These are phyloP conservation scores for Botrytis byssoidea DNA, from an alignment of 2,329 filamentous ascomycete species.

Conservation along the genomic window DNA sequence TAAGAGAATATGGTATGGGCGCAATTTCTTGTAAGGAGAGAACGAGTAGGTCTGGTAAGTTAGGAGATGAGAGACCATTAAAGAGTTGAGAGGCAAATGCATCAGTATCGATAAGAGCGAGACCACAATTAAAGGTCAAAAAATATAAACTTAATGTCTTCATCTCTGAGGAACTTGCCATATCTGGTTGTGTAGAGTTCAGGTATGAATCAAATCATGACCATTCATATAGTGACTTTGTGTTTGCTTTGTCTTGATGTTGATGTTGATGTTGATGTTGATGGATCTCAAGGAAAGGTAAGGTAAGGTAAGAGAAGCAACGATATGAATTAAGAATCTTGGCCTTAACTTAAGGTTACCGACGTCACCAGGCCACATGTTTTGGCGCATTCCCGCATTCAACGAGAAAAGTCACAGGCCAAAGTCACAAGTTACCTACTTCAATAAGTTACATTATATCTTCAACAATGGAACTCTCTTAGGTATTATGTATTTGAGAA, in stretches of 20 bases:
- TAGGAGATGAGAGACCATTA: slow-evolving; percentile 49
- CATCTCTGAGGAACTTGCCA: slow-evolving; percentile 12
- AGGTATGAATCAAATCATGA: neutral
- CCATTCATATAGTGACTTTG: neutral
- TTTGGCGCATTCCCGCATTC: neutral
- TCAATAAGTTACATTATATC: neutral
- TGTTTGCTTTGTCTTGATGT: neutral
- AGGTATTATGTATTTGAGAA: neutral
- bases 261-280: neutral
- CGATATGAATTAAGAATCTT: neutral
- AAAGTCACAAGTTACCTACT: neutral
- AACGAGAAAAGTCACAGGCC: neutral
- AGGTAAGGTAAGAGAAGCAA: neutral
- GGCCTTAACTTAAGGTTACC: neutral
- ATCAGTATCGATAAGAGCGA: slow-evolving; percentile 64
- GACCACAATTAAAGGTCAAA: slow-evolving; percentile 87
- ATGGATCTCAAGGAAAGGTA: neutral
- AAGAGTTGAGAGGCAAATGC: slow-evolving; percentile 72
- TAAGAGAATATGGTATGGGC: slow-evolving; percentile 78
- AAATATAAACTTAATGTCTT: slow-evolving; percentile 65
- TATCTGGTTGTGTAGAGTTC: neutral
- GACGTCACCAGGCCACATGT: slow-evolving; percentile 8
- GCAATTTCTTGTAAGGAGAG: slow-evolving; percentile 83
- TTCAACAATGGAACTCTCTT: neutral
- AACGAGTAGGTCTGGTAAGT: slow-evolving; percentile 66